Base-by-base conservation (phyloP, 768 basidiomycete species). In the Psilocybe sp. region DNA sequence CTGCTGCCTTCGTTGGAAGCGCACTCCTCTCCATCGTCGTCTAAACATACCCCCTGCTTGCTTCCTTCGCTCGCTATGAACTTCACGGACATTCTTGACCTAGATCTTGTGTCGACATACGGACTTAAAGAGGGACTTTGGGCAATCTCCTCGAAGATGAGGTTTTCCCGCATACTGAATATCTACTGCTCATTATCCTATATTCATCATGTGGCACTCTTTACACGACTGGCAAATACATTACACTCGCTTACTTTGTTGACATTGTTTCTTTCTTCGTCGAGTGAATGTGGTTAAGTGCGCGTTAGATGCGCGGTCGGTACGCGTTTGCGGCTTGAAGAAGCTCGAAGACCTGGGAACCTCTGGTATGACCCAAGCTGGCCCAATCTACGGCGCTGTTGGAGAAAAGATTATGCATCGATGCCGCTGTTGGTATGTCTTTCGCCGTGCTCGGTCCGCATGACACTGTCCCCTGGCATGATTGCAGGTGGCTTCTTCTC, bases 161-260 rank as follows among this genome's bases (percentile, higher is more conserved):
- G 56, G 52, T 55, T 28, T 28, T 28, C 23, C 23, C 23, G 53
- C 43, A 49, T 49, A 42, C 50, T 38, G 48, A 53, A 50, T 58
- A 40, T 49, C 48, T 55, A 56, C 47, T 58, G 53, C 57, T 51
- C 56, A 58, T 60, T 57, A 46, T 47, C 43, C 59, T 46, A 42
- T 56, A 60, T 62, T 57, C 55, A 58, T 53, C 59, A 60, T 60
- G 55, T 62, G 60, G 54, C 51, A 44, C 32, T 54, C 44, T 45
- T 36, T 42, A 42, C 43, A 48, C 33, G 49, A 41, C 47, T 49
- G 40, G 42, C 41, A 51, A 50, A 43, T 52, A 57, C 47, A 53
- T 40, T 54, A 52, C 33, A 15, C 16, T 54, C 50, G 34, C 46
- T 48, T 53, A 46, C 42, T 47, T 9, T 9, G 20, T 15, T 35